Base-by-base conservation (phyloP, 306 rosid genomes). In the Cercis canadensis region DNA sequence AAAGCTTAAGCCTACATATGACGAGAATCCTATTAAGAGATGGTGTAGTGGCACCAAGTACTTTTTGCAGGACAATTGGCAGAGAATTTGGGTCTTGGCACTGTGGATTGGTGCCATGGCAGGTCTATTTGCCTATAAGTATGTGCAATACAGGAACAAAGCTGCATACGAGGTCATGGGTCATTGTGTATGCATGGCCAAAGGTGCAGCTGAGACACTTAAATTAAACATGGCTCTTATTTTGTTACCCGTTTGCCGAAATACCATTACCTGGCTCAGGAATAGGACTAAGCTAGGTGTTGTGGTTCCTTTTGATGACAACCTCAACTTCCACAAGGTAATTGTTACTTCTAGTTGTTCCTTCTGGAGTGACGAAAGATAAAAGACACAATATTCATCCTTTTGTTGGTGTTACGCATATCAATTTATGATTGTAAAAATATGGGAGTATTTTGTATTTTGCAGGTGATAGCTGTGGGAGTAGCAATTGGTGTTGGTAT, bases 171-270 rank as follows among this genome's bases (percentile, higher is more conserved):
- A 54, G 34, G 89, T 82, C 9, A 79, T 85, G 87, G 87, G 87
- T 2, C 82, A 85, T 79, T 85, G 89, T 74, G 89, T 85, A 52
- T 85, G 89, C 81, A 82, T 85, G 89, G 89, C 89, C 57, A 85
- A 85, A 85, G 89, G 89, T 79, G 89, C 89, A 41, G 89, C 87
- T 43, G 89, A 85, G 87, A 85, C 85, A 70, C 89, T 85, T 10
- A 85, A 85, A 66, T 66, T 85, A 69, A 85, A 85, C 81, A 85
- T 85, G 89, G 87, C 89, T 37, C 82, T 85, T 62, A 85, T 85
- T 66, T 73, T 85, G 65, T 61, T 85, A 45, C 87, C 89, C 16
- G 85, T 85, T 66, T 85, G 89, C 43, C 65, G 89, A 61, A 85
- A 85, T 69, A 85, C 87, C 7, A 56, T 85, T 41, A 85, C 89